These are phyloP conservation scores for Zygoascus biomembranicola DNA, from an alignment of 805 yeast genomes.

Conservation along the genomic window DNA sequence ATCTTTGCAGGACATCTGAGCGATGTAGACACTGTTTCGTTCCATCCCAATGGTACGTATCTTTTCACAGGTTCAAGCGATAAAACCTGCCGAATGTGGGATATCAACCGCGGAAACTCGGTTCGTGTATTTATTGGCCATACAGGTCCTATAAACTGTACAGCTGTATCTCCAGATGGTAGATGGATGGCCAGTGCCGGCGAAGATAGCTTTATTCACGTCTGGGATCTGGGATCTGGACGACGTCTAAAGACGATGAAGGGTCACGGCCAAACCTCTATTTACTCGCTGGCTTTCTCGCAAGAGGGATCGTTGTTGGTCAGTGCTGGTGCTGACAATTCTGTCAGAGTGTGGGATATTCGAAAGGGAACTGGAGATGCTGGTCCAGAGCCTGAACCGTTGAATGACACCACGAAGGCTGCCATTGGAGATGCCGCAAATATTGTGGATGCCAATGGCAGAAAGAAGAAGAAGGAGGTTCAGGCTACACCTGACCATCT, in stretches of 20 bases:
- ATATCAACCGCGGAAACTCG: constrained; percentile 75
- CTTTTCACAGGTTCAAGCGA: constrained; percentile 93
- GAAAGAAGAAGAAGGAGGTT: constrained; percentile 50
- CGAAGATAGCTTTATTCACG: constrained; percentile 77
- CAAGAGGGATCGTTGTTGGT: constrained; percentile 84
- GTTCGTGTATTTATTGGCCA: constrained; percentile 92
- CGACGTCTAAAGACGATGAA: constrained; percentile 82
- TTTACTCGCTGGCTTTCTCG: constrained; percentile 77
- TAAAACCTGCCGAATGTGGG: constrained; percentile 98
- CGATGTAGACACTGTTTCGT: constrained; percentile 90
- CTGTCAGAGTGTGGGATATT: constrained; percentile 94
- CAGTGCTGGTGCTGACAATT: constrained; percentile 86
- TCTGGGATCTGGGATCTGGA: constrained; percentile 95
- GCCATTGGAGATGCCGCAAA: constrained; percentile 4
- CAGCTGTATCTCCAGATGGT: constrained; percentile 94
- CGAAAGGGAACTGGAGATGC: constrained; percentile 76
- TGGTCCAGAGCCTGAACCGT: constrained; percentile 69
- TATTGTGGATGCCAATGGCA: constrained; percentile 10
- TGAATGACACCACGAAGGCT: constrained; percentile 20
- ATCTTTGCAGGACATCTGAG: constrained; percentile 96
- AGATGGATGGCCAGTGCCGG: constrained; percentile 94
- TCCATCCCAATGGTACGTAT: constrained; percentile 95
- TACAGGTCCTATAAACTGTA: constrained; percentile 74
- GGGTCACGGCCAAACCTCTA: constrained; percentile 85
- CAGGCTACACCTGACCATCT: constrained; percentile 84